These are phyloP conservation scores for Chaetoscypha palmicola DNA, from an alignment of 2,329 filamentous ascomycete genomes.

Conservation along the genomic window DNA sequence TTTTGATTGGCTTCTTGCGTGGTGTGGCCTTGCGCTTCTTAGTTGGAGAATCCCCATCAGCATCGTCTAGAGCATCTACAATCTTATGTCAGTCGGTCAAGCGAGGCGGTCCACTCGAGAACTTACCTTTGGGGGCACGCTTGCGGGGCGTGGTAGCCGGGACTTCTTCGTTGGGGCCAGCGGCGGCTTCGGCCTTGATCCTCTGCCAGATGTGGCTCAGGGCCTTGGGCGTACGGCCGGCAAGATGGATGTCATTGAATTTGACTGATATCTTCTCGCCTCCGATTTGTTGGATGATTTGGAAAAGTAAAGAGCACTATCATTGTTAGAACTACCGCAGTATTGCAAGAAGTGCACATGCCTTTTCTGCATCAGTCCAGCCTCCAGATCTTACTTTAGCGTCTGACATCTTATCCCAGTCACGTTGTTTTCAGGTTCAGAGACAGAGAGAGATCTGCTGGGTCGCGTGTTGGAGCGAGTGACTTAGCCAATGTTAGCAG, in stretches of 20 bases:
- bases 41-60: not conserved
- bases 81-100: not conserved
- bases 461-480: not conserved
- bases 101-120: not conserved
- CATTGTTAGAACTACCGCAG: not conserved
- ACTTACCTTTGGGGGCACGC: constrained; percentile 4
- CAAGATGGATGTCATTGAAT: not conserved
- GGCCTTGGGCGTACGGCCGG: constrained; percentile 4
- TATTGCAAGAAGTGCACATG: not conserved
- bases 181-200: constrained; percentile 1
- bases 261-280: constrained; percentile 1
- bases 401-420: not conserved
- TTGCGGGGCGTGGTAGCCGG: constrained; percentile 1
- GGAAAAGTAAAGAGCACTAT: constrained; percentile 6
- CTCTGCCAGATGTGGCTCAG: constrained; percentile 5
- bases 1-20: not conserved
- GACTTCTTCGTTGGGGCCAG: not conserved
- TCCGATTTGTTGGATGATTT: constrained; percentile 6
- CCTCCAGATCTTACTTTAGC: not conserved
- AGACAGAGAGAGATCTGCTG: too few species aligned
- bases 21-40: not conserved
- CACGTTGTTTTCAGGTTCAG: too few species aligned
- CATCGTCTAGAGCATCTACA: not conserved
- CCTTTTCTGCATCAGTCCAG: constrained; percentile 2
- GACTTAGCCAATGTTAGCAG: not conserved